Conservation (phyloP, 495 filamentous ascomycete genomes). For the Penicillium diatomitis region DNA sequence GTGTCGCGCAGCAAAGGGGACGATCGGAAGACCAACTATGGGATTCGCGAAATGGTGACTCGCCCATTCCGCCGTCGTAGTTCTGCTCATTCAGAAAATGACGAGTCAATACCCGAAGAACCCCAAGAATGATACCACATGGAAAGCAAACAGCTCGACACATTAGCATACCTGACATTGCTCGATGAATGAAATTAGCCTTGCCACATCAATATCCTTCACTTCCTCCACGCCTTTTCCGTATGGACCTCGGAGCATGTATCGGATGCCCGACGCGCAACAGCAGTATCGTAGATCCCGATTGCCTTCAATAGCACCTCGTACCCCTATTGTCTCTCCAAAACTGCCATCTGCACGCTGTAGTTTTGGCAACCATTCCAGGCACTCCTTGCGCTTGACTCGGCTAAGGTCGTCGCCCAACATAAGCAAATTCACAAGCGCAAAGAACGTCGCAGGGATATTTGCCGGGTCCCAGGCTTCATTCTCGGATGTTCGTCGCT, state of each 20-base stretch:
- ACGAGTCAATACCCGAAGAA: not conserved
- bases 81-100: conserved; percentile 40
- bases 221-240: conserved; percentile 44
- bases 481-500: conserved; percentile 35
- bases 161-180: conserved; percentile 46
- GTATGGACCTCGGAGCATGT: conserved; percentile 58
- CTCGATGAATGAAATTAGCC: conserved; percentile 61
- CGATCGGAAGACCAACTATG: conserved; percentile 54
- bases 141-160: conserved; percentile 1
- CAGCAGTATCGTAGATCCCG: conserved; percentile 84
- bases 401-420: conserved; percentile 62
- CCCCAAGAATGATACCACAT: not conserved
- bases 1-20: conserved; percentile 1
- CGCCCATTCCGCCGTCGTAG: conserved; percentile 84
- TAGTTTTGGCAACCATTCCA: conserved; percentile 65
- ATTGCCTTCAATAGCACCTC: conserved; percentile 60
- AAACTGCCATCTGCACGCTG: conserved; percentile 87
- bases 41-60: conserved; percentile 72
- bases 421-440: conserved; percentile 63
- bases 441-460: conserved; percentile 80
- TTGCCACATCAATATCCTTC: conserved; percentile 67
- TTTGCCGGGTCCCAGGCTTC: conserved; percentile 69
- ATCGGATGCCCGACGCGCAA: conserved; percentile 68
- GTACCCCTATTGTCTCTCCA: conserved; percentile 62
- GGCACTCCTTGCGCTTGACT: conserved; percentile 56